These are phyloP conservation scores for Tetraselmis chui DNA, from an alignment of 139 green algal genomes.

Conservation along the genomic window DNA sequence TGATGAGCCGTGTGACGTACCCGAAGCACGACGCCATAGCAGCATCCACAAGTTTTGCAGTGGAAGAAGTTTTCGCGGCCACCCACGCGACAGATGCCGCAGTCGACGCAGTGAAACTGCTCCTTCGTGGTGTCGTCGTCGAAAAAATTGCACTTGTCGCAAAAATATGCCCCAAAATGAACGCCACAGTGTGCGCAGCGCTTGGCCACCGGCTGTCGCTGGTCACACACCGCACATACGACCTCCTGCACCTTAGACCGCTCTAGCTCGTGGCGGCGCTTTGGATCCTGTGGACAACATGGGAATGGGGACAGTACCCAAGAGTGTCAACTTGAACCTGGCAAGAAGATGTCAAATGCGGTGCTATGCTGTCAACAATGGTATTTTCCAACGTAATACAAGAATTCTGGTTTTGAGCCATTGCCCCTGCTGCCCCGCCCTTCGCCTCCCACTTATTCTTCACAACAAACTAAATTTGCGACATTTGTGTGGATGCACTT, in stretches of 20 bases:
- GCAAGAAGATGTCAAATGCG: too few species aligned
- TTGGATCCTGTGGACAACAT: slow-evolving; percentile 52
- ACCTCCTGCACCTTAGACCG: slow-evolving; percentile 65
- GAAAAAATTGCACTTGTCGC: slow-evolving; percentile 68
- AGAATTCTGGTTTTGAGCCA: too few species aligned
- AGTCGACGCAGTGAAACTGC: slow-evolving; percentile 84
- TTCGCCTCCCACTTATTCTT: too few species aligned
- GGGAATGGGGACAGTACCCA: too few species aligned
- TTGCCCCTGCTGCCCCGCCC: too few species aligned
- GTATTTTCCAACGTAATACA: too few species aligned
- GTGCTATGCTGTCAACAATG: too few species aligned
- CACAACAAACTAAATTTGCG: too few species aligned
- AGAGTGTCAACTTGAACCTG: too few species aligned
- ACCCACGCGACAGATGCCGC: slow-evolving; percentile 83
- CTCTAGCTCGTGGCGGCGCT: slow-evolving; percentile 69
- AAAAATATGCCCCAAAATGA: slow-evolving; percentile 54
- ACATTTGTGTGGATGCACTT: too few species aligned
- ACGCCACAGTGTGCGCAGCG: slow-evolving; percentile 65
- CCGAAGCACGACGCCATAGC: slow-evolving; percentile 48
- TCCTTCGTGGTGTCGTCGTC: slow-evolving; percentile 80
- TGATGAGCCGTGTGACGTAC: too few species aligned
- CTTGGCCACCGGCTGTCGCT: slow-evolving; percentile 50
- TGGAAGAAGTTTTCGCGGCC: slow-evolving; percentile 89
- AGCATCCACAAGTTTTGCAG: slow-evolving; percentile 84
- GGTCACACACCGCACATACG: slow-evolving; percentile 68